A percentile compares a stretch with the other conserved stretches of the same genome.
Conservation (phyloP, 2,329 filamentous ascomycete species). For the Colletotrichum karsti region DNA sequence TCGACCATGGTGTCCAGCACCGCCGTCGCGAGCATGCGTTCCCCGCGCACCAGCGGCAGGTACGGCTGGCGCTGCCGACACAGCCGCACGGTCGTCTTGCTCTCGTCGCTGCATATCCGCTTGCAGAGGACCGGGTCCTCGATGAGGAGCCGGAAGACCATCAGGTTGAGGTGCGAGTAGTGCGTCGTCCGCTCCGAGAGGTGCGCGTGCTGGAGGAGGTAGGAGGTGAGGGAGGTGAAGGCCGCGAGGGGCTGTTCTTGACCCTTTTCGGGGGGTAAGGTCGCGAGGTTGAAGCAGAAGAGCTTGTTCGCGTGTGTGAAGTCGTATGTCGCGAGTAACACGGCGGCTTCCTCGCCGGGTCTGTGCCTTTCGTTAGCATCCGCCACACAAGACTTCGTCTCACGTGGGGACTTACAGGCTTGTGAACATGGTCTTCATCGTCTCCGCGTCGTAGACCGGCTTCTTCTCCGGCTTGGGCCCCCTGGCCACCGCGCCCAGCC, state of each 20-base stretch:
- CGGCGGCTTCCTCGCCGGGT: slow-evolving; percentile 80
- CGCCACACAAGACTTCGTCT: neutral
- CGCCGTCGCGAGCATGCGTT: slow-evolving; percentile 77
- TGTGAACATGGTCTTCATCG: slow-evolving; percentile 82
- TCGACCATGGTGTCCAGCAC: slow-evolving; percentile 90
- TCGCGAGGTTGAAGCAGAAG: slow-evolving; percentile 87
- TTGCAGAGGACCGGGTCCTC: slow-evolving; percentile 88
- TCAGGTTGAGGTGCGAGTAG: slow-evolving; percentile 86
- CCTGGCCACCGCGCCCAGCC: slow-evolving; percentile 78
- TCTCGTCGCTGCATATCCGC: slow-evolving; percentile 82
- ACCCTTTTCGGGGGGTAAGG: slow-evolving; percentile 67
- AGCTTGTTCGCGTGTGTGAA: slow-evolving; percentile 95
- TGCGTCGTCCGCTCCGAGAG: slow-evolving; percentile 79
- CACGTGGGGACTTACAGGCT: slow-evolving; percentile 68
- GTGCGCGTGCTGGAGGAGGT: slow-evolving; percentile 92
- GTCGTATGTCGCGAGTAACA: slow-evolving; percentile 89
- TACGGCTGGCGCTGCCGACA: slow-evolving; percentile 91
- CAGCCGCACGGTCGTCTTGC: slow-evolving; percentile 77
- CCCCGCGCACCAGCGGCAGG: slow-evolving; percentile 76
- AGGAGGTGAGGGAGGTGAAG: slow-evolving; percentile 90
- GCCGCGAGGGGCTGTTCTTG: slow-evolving; percentile 79
- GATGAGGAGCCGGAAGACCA: slow-evolving; percentile 85
- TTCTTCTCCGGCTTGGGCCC: slow-evolving; percentile 71
- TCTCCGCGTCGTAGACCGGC: slow-evolving; percentile 76
- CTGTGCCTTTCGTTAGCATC: slow-evolving; percentile 53